Conservation (phyloP, 169 alveolate species). For the Plasmodium knowlesi region DNA sequence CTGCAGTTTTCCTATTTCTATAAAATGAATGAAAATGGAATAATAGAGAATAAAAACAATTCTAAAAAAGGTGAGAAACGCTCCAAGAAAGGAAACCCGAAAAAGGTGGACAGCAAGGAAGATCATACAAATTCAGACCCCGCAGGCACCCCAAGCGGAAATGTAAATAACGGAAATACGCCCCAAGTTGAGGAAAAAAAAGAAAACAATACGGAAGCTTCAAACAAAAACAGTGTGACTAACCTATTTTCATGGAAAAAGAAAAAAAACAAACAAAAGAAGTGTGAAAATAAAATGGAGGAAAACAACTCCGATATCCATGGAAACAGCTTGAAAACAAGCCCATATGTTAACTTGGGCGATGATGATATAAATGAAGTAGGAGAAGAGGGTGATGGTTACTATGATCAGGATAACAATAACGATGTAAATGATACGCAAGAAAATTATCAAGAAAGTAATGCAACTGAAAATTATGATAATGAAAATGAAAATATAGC, state of each 20-base stretch:
- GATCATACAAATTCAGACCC: background rate
- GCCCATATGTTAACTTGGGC: background rate
- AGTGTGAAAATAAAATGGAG: background rate
- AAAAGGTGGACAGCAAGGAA: background rate
- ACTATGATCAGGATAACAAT: background rate
- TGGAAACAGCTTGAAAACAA: background rate
- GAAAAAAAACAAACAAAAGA: background rate
- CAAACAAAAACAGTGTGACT: background rate
- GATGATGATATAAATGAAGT: background rate
- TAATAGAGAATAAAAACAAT: background rate
- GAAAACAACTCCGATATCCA: background rate
- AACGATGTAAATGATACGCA: background rate
- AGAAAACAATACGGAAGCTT: background rate
- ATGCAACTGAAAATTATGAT: background rate
- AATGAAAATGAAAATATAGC: background rate
- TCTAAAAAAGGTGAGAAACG: constrained; percentile 7
- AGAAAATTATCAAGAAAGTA: background rate
- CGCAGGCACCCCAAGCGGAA: background rate
- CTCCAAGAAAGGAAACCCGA: background rate
- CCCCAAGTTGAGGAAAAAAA: background rate
- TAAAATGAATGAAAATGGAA: constrained; percentile 50
- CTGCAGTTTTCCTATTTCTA: background rate
- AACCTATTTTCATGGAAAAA: background rate
- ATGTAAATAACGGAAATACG: background rate
- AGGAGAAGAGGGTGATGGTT: background rate